Evolutionary conservation across 768 basidiomycete genomes (phyloP), one percentile per base, ranked within the genome.

Genomic region (Boletus reticulatus): DNA sequence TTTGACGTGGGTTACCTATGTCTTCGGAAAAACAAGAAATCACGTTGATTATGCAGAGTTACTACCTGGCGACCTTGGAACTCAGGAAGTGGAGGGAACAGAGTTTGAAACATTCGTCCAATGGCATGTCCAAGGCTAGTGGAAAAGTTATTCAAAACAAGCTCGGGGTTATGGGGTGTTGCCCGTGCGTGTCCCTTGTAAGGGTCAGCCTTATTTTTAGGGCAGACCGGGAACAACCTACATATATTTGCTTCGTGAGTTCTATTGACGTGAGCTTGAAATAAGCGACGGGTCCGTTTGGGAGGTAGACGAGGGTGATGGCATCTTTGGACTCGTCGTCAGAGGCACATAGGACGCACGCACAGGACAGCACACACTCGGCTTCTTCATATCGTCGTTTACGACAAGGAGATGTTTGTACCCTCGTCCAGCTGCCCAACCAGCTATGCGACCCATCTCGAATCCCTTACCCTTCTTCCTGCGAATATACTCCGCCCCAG

Each of bases 61-160:
- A 98, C 95, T 11, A 98, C 95, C 72, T 99, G 97, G 31, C 97
- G 78, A 34, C 97, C 97, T 73, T 94, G 88, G 67, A 97, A 98
- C 69, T 97, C 92, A 1, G 94, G 94, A 59, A 96, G 76, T 8
- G 92, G 94, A 17, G 97, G 97, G 76, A 98, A 98, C 20, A 94
- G 81, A 1, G 94, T 94, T 64, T 97, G 96, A 74, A 98, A 96
- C 80, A 99, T 88, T 24, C 94, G 83, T 16, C 97, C 97, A 48
- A 98, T 85, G 16, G 87, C 85, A 67, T 97, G 92, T 41, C 97
- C 97, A 19, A 99, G 84, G 14, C 92, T 84, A 0, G 97, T 98
- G 1, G 91, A 89, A 67, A 99, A 98, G 61, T 87, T 87, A 71
- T 98, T 98, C 32, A 99, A 78, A 51, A 98, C 89, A 39, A 98